Base-by-base conservation (phyloP, 495 filamentous ascomycete species). In the Viridothelium virens region DNA sequence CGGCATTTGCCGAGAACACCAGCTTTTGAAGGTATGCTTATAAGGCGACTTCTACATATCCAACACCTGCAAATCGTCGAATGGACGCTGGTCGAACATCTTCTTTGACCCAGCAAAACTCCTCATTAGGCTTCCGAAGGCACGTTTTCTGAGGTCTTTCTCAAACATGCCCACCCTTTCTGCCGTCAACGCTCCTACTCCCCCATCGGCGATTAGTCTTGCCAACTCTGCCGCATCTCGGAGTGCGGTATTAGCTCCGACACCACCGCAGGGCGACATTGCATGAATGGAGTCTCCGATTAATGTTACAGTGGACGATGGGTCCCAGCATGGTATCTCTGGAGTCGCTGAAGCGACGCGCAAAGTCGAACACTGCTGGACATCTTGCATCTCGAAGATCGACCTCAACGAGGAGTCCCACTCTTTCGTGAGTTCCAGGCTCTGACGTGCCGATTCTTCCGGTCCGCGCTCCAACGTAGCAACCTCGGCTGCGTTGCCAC, bases 201-300 rank as follows among this genome's bases (percentile, higher is more conserved):
- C 67, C 67, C 63, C 62, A 11, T 41, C 67, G 72, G 75, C 62
- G 70, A 81, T 53, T 37, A 69, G 61, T 36, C 70, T 68, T 68
- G 70, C 64, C 63, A 77, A 47, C 67, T 73, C 69, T 63, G 74
- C 68, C 61, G 75, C 72, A 78, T 76, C 77, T 41, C 75, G 71
- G 48, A 64, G 41, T 12, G 62, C 62, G 62, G 62, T 64, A 25
- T 64, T 64, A 10, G 62, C 62, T 10, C 62, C 62, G 16, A 64
- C 62, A 10, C 62, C 62, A 47, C 62, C 62, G 39, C 62, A 64
- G 9, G 62, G 62, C 18, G 38, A 47, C 62, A 64, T 64, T 25
- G 62, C 41, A 48, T 64, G 62, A 25, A 64, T 50, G 25, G 62
- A 64, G 37, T 64, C 62, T 16, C 62, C 62, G 41, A 64, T 37